Base-by-base conservation (phyloP, 2,329 filamentous ascomycete species). In the Sclerotinia sclerotiorum region DNA sequence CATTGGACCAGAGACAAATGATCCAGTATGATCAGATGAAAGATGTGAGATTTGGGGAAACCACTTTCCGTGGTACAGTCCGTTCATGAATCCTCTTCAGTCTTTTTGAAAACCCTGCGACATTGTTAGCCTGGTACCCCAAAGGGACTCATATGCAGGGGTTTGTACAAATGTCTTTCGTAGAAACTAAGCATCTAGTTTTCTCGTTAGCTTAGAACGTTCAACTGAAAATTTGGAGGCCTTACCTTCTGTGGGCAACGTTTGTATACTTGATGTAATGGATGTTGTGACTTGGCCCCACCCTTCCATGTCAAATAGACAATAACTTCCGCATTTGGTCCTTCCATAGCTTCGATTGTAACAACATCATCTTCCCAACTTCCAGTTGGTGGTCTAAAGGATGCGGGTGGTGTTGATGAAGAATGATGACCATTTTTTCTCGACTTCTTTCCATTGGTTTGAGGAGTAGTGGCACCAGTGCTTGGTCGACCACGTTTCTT, bases 171-270 rank as follows among this genome's bases (percentile, higher is more conserved):
- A 79, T 84, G 83, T 61, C 78, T 80, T 72, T 84, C 82, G 73
- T 84, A 84, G 72, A 84, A 84, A 54, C 75, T 76, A 2, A 84
- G 78, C 82, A 83, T 81, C 79, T 80, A 58, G 27, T 51, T n/a
- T 57, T 35, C 52, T 7, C 21, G 61, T 74, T 68, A 73, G 70
- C 56, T 52, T 46, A 13, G 19, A 58, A 39, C 6, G 60, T 19
- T 24, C 5, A 58, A 52, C 39, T 29, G 1, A 5, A 17, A 39
- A 48, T 24, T 17, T 39, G 10, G 21, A 49, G 17, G 60, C 67
- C 80, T 68, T 77, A 90, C 90, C 84, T 89, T 91, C 76, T 94
- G 91, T 0, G 92, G 92, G 73, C 90, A 93, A 73, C 92, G 89
- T 74, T 88, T 84, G 74, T 94, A 91, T 10, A 93, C 84, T 19